Evolutionary conservation across 306 rosid species (phyloP), one percentile per base, ranked within the genome.

Genomic region (Senna tora): DNA sequence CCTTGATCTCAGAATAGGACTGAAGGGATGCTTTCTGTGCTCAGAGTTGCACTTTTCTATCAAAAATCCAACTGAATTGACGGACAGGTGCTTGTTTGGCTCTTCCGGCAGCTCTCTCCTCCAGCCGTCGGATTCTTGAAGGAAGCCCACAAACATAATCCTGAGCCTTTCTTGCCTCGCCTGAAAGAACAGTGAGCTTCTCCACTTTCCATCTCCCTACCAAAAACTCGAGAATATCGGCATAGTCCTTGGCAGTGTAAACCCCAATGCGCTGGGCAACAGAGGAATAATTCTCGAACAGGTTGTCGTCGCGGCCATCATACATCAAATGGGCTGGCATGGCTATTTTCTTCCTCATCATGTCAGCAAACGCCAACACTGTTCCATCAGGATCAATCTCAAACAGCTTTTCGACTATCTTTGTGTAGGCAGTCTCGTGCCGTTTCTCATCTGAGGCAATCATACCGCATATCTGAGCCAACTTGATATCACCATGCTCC

Each of bases 241-340:
- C 97, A 36, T 92, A 92, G 82, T 92, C 97, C 84, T 75, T 89
- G 60, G 96, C 97, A 5, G 97, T 92, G 74, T 92, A 92, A 22
- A 92, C 89, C 46, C 96, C 92, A 13, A 92, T 77, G 67, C 90
- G 88, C 84, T 92, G 97, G 15, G 97, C 97, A 10, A 89, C 92
- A 0, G 92, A 71, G 0, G 97, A 89, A 58, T 84, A 92, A 87
- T 89, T 85, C 0, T 92, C 89, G 16, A 92, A 92, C 51, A 92
- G 87, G 69, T 80, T 78, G 76, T 89, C 88, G 1, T 92, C 97
- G 0, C 68, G 86, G 52, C 97, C 97, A 56, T 92, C 97, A 47
- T 83, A 92, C 97, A 92, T 92, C 68, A 92, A 79, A 80, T 92
- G 97, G 2, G 97, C 97, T 19, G 97, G 96, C 96, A 92, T 92